Evolutionary conservation across 2,329 filamentous ascomycete genomes (phyloP), one percentile per base, ranked within the genome.

Genomic region (Penicillium fuscoglaucum): DNA sequence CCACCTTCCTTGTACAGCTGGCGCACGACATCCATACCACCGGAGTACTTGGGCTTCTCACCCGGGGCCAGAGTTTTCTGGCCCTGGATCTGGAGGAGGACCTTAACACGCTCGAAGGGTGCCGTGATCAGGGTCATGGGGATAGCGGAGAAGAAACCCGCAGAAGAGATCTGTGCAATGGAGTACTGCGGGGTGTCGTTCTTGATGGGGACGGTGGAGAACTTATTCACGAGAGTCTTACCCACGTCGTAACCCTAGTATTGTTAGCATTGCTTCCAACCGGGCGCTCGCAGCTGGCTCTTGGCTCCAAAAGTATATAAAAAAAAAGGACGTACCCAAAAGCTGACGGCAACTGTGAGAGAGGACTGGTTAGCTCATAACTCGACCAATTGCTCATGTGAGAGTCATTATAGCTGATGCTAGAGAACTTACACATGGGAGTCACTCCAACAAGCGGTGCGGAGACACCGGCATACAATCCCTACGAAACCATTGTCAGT

Each of bases 81-180:
- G 71, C 92, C 93, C 79, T 98, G 95, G 66, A 98, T 96, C 77
- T 99, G 95, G 1, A 99, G 88, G 63, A 99, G 92, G 56, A 99
- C 93, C 80, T 99, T 99, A 68, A 99, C 92, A 71, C 95, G 93
- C 83, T 99, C 95, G 75, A 99, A 98, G 61, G 95, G 95, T 5
- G 95, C 95, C n/a, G 95, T 98, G 80, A 99, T 97, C 77, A 91
- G 79, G 4, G 95, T 99, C 91, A 96, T 96, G 70, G 95, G 95
- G 60, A 99, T 90, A 61, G 95, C 95, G 72, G 91, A 96, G 85
- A 99, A 96, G 86, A 97, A 97, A 64, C 95, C 95, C 15, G 95
- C 95, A 37, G 91, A 85, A 35, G 91, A 95, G 78, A 96, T 87
- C 77, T 99, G 95, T 44, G 82, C 89, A 71, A 97, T 92, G 59